These are phyloP conservation scores for Pseudotsuga menziesii DNA, from an alignment of 75 land plant genomes.

Conservation along the genomic window DNA sequence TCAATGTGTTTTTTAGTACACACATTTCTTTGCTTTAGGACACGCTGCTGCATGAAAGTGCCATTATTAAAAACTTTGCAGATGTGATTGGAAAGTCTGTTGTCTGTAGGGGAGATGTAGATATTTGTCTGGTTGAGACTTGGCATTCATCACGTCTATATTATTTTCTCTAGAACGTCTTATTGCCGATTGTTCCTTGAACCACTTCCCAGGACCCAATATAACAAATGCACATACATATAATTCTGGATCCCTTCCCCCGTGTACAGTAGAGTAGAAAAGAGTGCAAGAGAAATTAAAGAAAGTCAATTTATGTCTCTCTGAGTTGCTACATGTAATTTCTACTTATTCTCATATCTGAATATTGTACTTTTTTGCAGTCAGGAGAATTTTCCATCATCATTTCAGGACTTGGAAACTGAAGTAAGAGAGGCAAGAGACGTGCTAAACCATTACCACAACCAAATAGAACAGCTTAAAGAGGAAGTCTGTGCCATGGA, in stretches of 20 bases:
- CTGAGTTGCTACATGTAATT: neutral
- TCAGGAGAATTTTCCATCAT: conserved; percentile 8
- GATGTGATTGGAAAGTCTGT: neutral
- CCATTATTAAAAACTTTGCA: neutral
- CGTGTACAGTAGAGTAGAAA: neutral
- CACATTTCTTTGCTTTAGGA: neutral
- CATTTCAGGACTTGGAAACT: conserved; percentile 9
- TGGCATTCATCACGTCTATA: neutral
- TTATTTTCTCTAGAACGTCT: neutral
- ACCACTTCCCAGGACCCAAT: too few species aligned
- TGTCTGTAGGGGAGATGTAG: neutral
- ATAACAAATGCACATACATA: neutral
- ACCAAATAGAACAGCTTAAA: conserved; percentile 8
- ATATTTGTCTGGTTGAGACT: neutral
- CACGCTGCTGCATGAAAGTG: neutral
- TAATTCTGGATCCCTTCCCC: neutral
- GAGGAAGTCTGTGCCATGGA: conserved; percentile 6
- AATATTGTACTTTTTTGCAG: conserved; percentile 1
- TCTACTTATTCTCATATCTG: neutral
- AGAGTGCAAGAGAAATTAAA: neutral
- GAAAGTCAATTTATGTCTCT: neutral
- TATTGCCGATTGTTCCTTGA: neutral
- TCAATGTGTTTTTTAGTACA: neutral
- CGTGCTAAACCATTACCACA: neutral
- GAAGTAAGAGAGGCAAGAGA: conserved; percentile 7